phyloP scores from a whole-genome alignment of 176 grass and related monocot genomes.

The Miscanthus lutarioriparius region DNA sequence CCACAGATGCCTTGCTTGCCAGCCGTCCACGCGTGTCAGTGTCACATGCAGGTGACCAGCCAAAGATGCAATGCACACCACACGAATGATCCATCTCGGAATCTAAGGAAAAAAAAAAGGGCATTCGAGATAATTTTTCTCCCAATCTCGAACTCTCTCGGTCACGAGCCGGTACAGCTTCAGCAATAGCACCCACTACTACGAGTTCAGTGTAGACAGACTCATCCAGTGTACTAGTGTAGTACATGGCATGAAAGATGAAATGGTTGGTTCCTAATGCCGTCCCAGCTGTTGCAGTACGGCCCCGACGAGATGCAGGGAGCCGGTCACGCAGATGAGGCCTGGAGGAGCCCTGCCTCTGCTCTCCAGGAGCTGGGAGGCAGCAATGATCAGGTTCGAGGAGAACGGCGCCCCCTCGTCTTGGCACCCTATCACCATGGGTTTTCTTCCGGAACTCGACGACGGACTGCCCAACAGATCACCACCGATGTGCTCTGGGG shows the following conservation, averaged over 20 bases:
- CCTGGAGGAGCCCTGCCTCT: not conserved
- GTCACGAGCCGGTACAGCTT: not conserved
- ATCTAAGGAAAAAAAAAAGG: too few species aligned
- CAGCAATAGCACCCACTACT: not conserved
- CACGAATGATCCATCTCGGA: not conserved
- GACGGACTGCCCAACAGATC: not conserved
- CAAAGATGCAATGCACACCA: not conserved
- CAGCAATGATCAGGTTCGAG: slow-evolving; percentile 28
- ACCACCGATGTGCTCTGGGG: not conserved
- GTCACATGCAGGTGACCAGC: too few species aligned
- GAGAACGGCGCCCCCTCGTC: slow-evolving; percentile 17
- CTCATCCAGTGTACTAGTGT: not conserved
- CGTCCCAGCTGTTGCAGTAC: slow-evolving; percentile 34
- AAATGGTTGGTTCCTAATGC: not conserved
- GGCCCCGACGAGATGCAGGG: slow-evolving; percentile 61
- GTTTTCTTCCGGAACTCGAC: not conserved
- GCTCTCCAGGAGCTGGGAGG: slow-evolving; percentile 41
- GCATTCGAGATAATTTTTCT: not conserved
- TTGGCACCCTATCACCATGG: slow-evolving; percentile 43
- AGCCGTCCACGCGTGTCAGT: too few species aligned
- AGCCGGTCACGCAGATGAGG: slow-evolving; percentile 77
- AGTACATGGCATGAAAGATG: not conserved
- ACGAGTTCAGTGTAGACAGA: not conserved
- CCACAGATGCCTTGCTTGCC: too few species aligned
- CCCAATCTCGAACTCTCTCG: not conserved